These are phyloP conservation scores for Cubamyces lactineus DNA, from an alignment of 768 basidiomycete genomes.

Conservation along the genomic window DNA sequence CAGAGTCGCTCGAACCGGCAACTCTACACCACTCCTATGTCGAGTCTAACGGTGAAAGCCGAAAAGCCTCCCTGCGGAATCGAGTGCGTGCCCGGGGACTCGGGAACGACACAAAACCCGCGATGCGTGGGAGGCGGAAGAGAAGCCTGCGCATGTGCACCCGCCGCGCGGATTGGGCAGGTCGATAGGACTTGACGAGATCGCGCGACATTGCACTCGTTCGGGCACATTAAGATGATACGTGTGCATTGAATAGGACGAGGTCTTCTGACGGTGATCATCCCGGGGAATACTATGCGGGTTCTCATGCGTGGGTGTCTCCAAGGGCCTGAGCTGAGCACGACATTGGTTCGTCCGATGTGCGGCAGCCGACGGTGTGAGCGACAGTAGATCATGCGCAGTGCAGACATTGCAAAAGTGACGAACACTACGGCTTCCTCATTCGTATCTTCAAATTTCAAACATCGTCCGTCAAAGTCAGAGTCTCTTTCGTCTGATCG, in stretches of 20 bases:
- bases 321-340: background rate
- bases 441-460: slow-evolving; percentile 1
- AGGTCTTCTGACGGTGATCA: slow-evolving; percentile 24
- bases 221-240: slow-evolving; percentile 17
- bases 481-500: slow-evolving; percentile 4
- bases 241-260: slow-evolving; percentile 3
- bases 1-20: slow-evolving; percentile 19
- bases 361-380: slow-evolving; percentile 23
- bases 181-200: slow-evolving; percentile 5
- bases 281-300: slow-evolving; percentile 10
- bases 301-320: slow-evolving; percentile 22
- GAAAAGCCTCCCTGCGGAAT: slow-evolving; percentile 2
- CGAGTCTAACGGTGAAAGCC: slow-evolving; percentile 24
- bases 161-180: background rate
- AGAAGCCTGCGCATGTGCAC: slow-evolving; percentile 10
- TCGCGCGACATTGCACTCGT: slow-evolving; percentile 11
- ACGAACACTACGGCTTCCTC: slow-evolving; percentile 17
- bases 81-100: slow-evolving; percentile 1
- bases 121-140: slow-evolving; percentile 11
- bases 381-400: background rate
- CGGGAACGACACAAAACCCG: slow-evolving; percentile 3
- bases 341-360: background rate
- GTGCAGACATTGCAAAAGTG: background rate
- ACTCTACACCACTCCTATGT: slow-evolving; percentile 18
- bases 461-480: slow-evolving; percentile 5